phyloP scores from a whole-genome alignment of 1,284 basidiomycete genomes.

The Pyrrhoderma noxium region DNA sequence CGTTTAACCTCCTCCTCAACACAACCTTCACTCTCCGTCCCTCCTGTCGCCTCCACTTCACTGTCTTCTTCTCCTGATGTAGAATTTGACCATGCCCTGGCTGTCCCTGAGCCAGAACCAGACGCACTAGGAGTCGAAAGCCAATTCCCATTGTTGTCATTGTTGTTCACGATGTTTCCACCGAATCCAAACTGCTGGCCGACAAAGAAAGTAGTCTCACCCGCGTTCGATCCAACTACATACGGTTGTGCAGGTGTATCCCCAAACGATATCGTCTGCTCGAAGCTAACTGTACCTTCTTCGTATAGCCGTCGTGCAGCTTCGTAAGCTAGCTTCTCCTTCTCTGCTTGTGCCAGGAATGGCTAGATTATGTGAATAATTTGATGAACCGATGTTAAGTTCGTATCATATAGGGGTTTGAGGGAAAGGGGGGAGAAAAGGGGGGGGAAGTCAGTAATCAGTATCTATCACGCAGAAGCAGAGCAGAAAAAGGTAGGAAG shows the following conservation, averaged over 20 bases:
- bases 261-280: constrained; percentile 72
- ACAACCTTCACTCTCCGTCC: no score
- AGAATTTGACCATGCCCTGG: no score
- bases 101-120: no score
- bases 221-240: constrained; percentile 29
- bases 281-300: constrained; percentile 65
- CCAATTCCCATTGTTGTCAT: no score
- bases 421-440: constrained; percentile 3
- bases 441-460: background rate
- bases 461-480: background rate
- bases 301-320: constrained; percentile 74
- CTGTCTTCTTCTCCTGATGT: no score
- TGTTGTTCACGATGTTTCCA: no score
- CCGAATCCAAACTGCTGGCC: no score
- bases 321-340: constrained; percentile 90
- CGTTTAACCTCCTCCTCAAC: no score
- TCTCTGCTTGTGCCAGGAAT: constrained; percentile 84
- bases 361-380: constrained; percentile 44
- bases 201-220: no score
- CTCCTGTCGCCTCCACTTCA: no score
- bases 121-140: no score
- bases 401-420: background rate
- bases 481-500: background rate
- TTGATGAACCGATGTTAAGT: no score
- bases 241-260: constrained; percentile 40